These are phyloP conservation scores for Truncatella angustata DNA, from an alignment of 2,329 filamentous ascomycete species.

Conservation along the genomic window DNA sequence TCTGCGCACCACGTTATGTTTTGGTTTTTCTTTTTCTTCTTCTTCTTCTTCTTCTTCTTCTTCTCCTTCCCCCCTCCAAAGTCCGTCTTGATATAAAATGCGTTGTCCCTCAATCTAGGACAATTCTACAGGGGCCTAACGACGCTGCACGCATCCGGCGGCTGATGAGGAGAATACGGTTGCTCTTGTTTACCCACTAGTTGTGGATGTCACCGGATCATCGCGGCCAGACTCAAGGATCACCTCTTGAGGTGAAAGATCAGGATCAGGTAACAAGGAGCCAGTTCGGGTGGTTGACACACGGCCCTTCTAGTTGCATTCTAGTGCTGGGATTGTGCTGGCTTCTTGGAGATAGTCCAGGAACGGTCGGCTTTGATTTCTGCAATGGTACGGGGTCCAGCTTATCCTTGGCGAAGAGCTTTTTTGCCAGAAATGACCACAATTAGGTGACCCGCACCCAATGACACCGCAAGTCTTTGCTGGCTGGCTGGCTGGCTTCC, in stretches of 20 bases:
- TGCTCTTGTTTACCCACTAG: no score
- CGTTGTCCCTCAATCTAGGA: no score
- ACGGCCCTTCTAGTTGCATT: slow-evolving; percentile 9
- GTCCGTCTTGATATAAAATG: no score
- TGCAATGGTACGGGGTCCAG: slow-evolving; percentile 5
- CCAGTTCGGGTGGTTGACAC: slow-evolving; percentile 2
- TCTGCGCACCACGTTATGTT: no score
- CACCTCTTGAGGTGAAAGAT: not conserved
- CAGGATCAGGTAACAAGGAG: slow-evolving; percentile 5
- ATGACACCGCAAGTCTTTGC: not conserved
- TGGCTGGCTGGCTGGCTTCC: not conserved
- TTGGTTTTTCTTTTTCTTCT: not conserved
- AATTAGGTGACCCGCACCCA: not conserved
- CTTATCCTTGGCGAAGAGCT: not conserved
- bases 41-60: no score
- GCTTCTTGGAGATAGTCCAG: slow-evolving; percentile 6
- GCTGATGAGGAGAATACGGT: not conserved
- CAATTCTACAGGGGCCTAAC: not conserved
- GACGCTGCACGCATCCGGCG: not conserved
- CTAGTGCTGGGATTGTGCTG: slow-evolving; percentile 1
- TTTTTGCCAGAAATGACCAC: not conserved
- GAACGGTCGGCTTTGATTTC: slow-evolving; percentile 7
- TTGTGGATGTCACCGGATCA: slow-evolving; percentile 3
- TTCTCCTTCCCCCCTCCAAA: no score
- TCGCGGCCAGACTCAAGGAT: not conserved